A percentile compares a stretch with the other conserved stretches of the same genome.
Conservation (phyloP, 108 stramenopile species). For the Parmales sp. region DNA sequence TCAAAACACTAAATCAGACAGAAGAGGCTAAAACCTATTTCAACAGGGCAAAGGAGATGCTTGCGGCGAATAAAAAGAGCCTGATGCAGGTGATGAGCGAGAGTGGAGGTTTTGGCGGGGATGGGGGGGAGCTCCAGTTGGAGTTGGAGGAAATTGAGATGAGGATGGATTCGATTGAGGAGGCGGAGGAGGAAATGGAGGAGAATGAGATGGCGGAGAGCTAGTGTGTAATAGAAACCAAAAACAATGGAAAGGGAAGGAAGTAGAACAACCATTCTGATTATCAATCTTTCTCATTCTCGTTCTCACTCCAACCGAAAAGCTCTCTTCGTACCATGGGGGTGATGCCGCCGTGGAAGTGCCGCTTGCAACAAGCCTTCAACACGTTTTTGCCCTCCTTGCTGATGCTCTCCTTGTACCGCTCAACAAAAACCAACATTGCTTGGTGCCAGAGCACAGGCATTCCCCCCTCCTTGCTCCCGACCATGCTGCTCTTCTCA, state of each 20-base stretch:
- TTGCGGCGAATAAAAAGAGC: slow-evolving; percentile 43
- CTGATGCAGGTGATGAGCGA: slow-evolving; percentile 32
- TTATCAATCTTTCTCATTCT: too few relatives aligned
- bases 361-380: slow-evolving; percentile 66
- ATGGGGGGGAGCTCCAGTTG: too few relatives aligned
- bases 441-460: slow-evolving; percentile 98
- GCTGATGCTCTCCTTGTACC: slow-evolving; percentile 83
- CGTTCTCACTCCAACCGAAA: slow-evolving; percentile 69
- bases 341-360: slow-evolving; percentile 88
- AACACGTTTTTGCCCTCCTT: slow-evolving; percentile 66
- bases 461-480: slow-evolving; percentile 23
- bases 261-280: too few relatives aligned
- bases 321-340: slow-evolving; percentile 90
- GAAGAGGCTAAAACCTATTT: slow-evolving; percentile 54
- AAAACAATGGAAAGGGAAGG: too few relatives aligned
- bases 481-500: slow-evolving; percentile 2
- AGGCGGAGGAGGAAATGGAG: slow-evolving; percentile 35
- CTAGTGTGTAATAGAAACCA: too few relatives aligned
- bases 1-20: slow-evolving; percentile 34
- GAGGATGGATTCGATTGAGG: too few relatives aligned
- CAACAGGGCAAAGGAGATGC: slow-evolving; percentile 56
- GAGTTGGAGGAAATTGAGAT: too few relatives aligned
- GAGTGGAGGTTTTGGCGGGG: too few relatives aligned
- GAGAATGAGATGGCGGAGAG: too few relatives aligned
- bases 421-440: slow-evolving; percentile 79